Conservation (phyloP, 371 early-diverging fungal species). For the Rhizomucor miehei region DNA sequence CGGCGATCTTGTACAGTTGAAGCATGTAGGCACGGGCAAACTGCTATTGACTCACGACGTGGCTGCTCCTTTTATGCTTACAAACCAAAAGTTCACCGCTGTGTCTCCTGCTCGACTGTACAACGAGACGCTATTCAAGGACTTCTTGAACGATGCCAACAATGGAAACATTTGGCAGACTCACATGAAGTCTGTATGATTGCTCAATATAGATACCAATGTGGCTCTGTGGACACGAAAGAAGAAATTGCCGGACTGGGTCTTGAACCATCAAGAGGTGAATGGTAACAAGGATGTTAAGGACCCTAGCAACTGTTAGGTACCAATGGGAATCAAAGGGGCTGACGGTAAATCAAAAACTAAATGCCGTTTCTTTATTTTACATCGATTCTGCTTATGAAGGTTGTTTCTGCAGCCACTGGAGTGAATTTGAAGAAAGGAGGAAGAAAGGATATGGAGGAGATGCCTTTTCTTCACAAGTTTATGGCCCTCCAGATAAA, state of each 20-base stretch:
- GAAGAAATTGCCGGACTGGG: slow-evolving; percentile 88
- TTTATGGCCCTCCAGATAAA: slow-evolving; percentile 79
- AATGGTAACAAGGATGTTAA: slow-evolving; percentile 83
- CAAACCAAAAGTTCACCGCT: slow-evolving; percentile 90
- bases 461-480: slow-evolving; percentile 67
- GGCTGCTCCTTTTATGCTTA: slow-evolving; percentile 87
- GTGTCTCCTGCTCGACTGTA: slow-evolving; percentile 39
- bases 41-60: slow-evolving; percentile 91
- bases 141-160: slow-evolving; percentile 46
- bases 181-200: slow-evolving; percentile 48
- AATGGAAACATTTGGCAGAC: slow-evolving; percentile 44
- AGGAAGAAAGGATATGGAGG: slow-evolving; percentile 24
- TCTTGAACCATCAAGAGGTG: slow-evolving; percentile 84
- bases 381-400: no score
- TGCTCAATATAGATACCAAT: slow-evolving; percentile 66
- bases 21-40: slow-evolving; percentile 57
- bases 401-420: slow-evolving; percentile 15
- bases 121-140: slow-evolving; percentile 62
- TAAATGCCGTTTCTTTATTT: slow-evolving; percentile 12
- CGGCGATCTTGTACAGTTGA: slow-evolving; percentile 63
- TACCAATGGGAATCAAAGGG: slow-evolving; percentile 61
- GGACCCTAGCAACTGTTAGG: slow-evolving; percentile 73
- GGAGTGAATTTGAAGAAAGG: slow-evolving; percentile 16
- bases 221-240: slow-evolving; percentile 72
- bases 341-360: slow-evolving; percentile 57